Evolutionary conservation across 148 eudicot species (phyloP).

Genomic region (Rhododendron molle): DNA sequence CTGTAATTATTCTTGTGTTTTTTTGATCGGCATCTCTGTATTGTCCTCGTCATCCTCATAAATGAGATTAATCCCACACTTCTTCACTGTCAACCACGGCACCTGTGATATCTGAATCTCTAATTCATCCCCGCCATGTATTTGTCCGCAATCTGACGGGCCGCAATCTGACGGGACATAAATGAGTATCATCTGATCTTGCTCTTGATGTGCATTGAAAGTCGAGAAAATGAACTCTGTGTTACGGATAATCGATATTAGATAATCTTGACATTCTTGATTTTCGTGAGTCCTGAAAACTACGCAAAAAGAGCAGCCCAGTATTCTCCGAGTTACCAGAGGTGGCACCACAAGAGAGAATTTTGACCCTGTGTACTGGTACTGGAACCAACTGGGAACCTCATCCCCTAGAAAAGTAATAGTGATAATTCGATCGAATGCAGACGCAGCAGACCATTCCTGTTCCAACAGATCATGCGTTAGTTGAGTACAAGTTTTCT

Average conservation of each 20-base stretch:
- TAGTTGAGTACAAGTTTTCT: background rate
- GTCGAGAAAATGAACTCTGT: no score
- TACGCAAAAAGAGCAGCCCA: background rate
- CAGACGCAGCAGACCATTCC: background rate
- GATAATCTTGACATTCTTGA: fast-evolving
- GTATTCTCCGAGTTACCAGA: background rate
- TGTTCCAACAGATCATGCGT: background rate
- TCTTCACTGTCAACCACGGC: background rate
- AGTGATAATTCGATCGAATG: no score
- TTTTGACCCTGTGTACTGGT: background rate
- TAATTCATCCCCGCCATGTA: background rate
- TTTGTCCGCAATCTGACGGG: background rate
- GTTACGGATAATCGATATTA: no score
- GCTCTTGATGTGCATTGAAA: no score
- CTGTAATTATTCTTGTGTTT: no score
- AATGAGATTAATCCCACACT: background rate
- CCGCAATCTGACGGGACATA: background rate
- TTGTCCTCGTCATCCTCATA: background rate
- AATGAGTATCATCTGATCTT: background rate
- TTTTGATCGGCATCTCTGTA: background rate
- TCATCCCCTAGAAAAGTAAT: background rate
- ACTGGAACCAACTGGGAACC: background rate
- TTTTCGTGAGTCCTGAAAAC: background rate
- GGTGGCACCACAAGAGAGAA: background rate
- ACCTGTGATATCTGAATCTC: background rate